Evolutionary conservation across 306 rosid species (phyloP).

Genomic region (Castanea sativa): DNA sequence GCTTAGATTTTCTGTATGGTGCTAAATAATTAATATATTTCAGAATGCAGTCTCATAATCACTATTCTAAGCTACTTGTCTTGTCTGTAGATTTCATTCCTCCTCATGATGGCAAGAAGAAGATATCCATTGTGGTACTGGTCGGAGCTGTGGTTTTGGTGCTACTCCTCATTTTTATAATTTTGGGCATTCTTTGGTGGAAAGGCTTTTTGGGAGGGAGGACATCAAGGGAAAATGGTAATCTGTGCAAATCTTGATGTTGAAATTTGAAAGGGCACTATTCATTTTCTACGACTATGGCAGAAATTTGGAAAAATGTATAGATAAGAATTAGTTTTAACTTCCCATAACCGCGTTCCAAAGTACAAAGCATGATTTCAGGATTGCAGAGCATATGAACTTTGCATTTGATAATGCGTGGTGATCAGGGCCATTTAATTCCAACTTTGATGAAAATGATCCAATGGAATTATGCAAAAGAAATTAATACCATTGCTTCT

Average conservation of each 20-base stretch:
- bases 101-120: neutral
- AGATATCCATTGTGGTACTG: neutral
- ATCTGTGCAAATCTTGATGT: neutral
- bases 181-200: constrained; percentile 17
- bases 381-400: too few species aligned
- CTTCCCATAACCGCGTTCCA: too few species aligned
- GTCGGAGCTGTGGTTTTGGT: neutral
- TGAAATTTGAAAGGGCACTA: too few species aligned
- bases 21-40: neutral
- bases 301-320: neutral
- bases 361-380: too few species aligned
- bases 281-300: too few species aligned
- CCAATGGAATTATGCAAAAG: too few species aligned
- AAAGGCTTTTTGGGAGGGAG: neutral
- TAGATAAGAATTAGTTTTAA: neutral
- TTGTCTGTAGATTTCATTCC: constrained; percentile 13
- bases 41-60: neutral
- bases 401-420: too few species aligned
- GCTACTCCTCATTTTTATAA: neutral
- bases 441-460: too few species aligned
- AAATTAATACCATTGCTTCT: too few species aligned
- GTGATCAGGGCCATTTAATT: too few species aligned
- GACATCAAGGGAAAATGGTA: constrained; percentile 23
- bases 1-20: too few species aligned
- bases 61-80: neutral